Percentiles rank a stretch among this genome's conserved stretches.
Evolutionary conservation across 352 stramenopile species (phyloP).

Genomic region (Globisporangium rhizosaccharum): DNA sequence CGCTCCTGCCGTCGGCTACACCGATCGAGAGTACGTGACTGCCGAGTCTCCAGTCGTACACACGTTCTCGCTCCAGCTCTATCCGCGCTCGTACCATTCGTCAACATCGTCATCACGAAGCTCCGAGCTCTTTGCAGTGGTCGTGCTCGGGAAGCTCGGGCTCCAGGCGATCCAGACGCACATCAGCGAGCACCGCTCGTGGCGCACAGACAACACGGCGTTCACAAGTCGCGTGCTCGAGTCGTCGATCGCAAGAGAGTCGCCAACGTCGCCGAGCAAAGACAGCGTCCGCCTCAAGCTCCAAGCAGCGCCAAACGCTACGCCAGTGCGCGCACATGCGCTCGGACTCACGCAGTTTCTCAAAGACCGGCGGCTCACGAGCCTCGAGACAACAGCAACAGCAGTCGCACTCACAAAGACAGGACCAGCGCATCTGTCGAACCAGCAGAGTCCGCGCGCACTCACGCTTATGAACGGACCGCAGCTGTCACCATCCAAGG

Average conservation of each 20-base stretch:
- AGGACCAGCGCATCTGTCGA: neutral
- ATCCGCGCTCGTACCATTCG: conserved; percentile 8
- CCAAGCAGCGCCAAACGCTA: neutral
- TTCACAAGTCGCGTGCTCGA: conserved; percentile 26
- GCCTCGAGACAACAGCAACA: too few species aligned
- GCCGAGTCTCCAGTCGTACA: conserved; percentile 36
- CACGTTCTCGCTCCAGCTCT: conserved; percentile 25
- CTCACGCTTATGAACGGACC: neutral
- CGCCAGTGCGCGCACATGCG: neutral
- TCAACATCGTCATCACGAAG: conserved; percentile 3
- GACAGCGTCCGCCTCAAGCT: conserved; percentile 3
- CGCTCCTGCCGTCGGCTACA: neutral
- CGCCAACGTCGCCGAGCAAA: neutral
- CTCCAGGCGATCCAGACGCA: conserved; percentile 21
- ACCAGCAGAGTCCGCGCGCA: conserved; percentile 3
- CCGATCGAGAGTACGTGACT: conserved; percentile 23
- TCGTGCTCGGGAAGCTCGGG: conserved; percentile 30
- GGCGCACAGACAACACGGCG: conserved; percentile 19
- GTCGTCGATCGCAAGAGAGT: conserved; percentile 6
- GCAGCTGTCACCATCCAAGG: neutral
- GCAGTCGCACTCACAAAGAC: too few species aligned
- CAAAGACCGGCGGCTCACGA: conserved; percentile 8
- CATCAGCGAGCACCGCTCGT: conserved; percentile 21
- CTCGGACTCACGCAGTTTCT: conserved; percentile 9
- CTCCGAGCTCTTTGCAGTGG: conserved; percentile 20